Conservation (phyloP, 164 flowering plant genomes). For the Amborella trichopoda region DNA sequence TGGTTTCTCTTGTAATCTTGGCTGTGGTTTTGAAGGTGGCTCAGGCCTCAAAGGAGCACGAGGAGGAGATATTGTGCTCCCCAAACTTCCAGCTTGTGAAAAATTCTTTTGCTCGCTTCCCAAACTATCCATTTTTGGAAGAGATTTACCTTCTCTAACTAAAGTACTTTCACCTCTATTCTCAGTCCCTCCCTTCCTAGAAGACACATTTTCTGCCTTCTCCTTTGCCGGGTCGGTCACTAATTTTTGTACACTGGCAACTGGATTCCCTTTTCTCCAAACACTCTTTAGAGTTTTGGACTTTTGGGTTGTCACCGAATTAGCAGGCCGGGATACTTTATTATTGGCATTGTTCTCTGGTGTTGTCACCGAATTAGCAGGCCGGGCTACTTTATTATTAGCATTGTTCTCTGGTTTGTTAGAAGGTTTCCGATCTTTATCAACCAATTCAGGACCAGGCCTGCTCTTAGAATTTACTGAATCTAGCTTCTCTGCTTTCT, state of each 20-base stretch:
- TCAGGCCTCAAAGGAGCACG: conserved; percentile 18
- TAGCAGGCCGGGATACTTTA: conserved; percentile 13
- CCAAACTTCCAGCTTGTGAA: background rate
- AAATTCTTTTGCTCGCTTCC: background rate
- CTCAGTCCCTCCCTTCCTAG: conserved; percentile 9
- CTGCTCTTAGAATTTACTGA: conserved; percentile 10
- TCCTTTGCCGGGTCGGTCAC: conserved; percentile 29
- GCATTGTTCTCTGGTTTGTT: conserved; percentile 25
- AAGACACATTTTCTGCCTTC: conserved; percentile 12
- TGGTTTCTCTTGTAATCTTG: conserved; percentile 53
- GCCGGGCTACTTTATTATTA: conserved; percentile 12
- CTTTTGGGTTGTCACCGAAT: conserved; percentile 17
- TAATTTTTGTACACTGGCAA: conserved; percentile 38
- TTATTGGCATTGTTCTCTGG: conserved; percentile 25
- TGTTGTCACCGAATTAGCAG: conserved; percentile 11
- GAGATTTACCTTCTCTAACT: too few species aligned
- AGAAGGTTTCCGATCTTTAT: conserved; percentile 18
- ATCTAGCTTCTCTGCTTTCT: conserved; percentile 81
- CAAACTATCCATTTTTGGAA: background rate
- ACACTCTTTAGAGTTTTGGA: conserved; percentile 67
- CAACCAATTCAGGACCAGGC: conserved; percentile 12
- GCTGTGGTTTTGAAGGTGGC: conserved; percentile 47
- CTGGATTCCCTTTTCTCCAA: conserved; percentile 81
- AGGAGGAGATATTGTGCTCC: conserved; percentile 7
- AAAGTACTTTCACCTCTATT: conserved; percentile 16